Conservation (phyloP, 2,329 filamentous ascomycete species). For the Fusarium sp. region DNA sequence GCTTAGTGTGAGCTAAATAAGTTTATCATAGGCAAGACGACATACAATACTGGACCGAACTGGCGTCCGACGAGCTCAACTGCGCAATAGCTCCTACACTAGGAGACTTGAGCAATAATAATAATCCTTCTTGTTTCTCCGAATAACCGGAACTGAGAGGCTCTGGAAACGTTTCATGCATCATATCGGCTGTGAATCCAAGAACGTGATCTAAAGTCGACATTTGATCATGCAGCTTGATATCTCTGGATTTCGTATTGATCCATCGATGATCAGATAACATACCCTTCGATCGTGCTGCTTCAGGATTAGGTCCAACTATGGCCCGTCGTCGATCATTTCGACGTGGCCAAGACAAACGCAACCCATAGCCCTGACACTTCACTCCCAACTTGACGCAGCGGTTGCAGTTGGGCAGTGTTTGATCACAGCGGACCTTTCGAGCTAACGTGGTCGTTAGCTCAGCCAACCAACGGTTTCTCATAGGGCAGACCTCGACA, state of each 20-base stretch:
- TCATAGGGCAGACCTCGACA: conserved; percentile 18
- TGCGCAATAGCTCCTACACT: neutral
- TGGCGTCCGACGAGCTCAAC: conserved; percentile 38
- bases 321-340: conserved; percentile 24
- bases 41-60: conserved; percentile 39
- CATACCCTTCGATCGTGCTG: neutral
- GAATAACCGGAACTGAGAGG: fast-evolving
- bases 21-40: fast-evolving
- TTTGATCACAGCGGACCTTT: conserved; percentile 38
- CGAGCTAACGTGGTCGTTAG: conserved; percentile 21
- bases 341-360: conserved; percentile 30
- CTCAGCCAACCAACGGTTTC: too few relatives aligned
- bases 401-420: conserved; percentile 18
- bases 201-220: neutral
- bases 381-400: conserved; percentile 4
- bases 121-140: fast-evolving
- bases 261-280: conserved; percentile 6
- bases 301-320: conserved; percentile 10
- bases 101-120: neutral
- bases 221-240: conserved; percentile 24
- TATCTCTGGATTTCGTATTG: conserved; percentile 19
- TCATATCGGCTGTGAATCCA: neutral
- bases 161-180: fast-evolving
- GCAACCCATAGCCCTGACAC: conserved; percentile 34
- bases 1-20: neutral